Evolutionary conservation across 331 rosid genomes (phyloP).

Genomic region (Saraca asoca): DNA sequence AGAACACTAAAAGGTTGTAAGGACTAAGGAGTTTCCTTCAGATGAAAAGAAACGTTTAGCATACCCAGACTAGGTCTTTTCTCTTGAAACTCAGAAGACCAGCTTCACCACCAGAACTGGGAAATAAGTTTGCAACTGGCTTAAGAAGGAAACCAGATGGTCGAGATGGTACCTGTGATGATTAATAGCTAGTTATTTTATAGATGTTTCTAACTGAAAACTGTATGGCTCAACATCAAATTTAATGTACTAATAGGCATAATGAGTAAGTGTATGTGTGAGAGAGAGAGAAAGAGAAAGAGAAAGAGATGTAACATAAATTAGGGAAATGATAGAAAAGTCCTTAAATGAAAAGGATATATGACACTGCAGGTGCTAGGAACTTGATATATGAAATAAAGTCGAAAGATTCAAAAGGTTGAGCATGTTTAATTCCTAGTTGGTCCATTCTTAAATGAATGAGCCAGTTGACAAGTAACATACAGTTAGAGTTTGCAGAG

Average conservation of each 20-base stretch:
- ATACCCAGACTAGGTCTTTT: conserved; percentile 84
- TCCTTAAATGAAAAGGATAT: conserved; percentile 29
- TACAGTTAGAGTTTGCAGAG: conserved; percentile 86
- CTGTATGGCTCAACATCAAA: conserved; percentile 6
- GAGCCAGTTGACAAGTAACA: conserved; percentile 45
- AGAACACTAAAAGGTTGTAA: conserved; percentile 31
- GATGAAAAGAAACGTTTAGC: conserved; percentile 30
- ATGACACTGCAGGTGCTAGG: conserved; percentile 44
- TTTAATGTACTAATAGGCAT: background rate
- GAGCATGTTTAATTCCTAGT: background rate
- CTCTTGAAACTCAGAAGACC: conserved; percentile 88
- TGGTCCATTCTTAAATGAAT: conserved; percentile 3
- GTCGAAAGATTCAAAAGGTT: background rate
- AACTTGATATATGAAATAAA: conserved; percentile 41
- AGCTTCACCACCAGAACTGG: conserved; percentile 71
- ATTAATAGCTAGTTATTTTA: conserved; percentile 38
- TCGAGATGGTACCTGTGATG: conserved; percentile 78
- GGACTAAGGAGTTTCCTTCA: conserved; percentile 9
- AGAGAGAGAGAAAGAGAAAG: background rate
- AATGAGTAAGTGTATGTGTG: conserved; percentile 16
- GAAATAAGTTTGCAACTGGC: conserved; percentile 77
- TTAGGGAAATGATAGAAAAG: background rate
- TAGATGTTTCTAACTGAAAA: conserved; percentile 23
- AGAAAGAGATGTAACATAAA: conserved; percentile 12
- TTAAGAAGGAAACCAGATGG: conserved; percentile 85